Conservation (phyloP, 305 asterid species). For the Ilex paraguariensis region DNA sequence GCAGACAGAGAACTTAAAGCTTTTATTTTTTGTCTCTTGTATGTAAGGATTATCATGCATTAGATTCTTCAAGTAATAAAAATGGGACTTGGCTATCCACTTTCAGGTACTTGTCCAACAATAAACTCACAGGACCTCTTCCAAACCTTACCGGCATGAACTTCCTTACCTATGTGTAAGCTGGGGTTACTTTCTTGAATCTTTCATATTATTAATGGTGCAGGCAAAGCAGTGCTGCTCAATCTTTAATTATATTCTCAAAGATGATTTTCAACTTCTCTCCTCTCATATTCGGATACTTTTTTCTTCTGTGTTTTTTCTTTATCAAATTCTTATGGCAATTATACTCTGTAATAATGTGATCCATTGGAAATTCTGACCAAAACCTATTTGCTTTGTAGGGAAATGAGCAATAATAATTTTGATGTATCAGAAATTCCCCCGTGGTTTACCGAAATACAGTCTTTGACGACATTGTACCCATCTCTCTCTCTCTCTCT, state of each 20-base stretch:
- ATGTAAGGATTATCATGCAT: background rate
- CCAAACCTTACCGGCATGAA: slow-evolving; percentile 68
- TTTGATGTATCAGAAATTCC: slow-evolving; percentile 62
- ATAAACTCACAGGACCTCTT: slow-evolving; percentile 52
- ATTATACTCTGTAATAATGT: background rate
- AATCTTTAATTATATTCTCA: background rate
- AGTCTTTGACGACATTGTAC: slow-evolving; percentile 78
- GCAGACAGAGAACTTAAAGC: slow-evolving; percentile 9
- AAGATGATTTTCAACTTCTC: background rate
- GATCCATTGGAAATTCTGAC: slow-evolving; percentile 12
- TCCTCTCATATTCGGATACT: background rate
- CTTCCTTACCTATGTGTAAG: slow-evolving; percentile 61
- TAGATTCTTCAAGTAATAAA: background rate
- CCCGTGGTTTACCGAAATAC: slow-evolving; percentile 53
- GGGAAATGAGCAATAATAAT: slow-evolving; percentile 93
- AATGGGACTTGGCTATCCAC: slow-evolving; percentile 13
- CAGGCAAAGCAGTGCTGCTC: background rate
- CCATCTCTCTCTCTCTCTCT: too few species aligned
- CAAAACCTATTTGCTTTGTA: slow-evolving; percentile 25
- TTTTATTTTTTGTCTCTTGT: background rate
- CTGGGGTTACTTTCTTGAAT: slow-evolving; percentile 12
- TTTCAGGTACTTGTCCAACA: slow-evolving; percentile 75
- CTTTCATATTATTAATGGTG: background rate
- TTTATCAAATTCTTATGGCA: background rate
- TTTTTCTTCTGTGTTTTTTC: background rate